phyloP scores from a whole-genome alignment of 1,284 basidiomycete genomes.

The Trichosporon sp. region DNA sequence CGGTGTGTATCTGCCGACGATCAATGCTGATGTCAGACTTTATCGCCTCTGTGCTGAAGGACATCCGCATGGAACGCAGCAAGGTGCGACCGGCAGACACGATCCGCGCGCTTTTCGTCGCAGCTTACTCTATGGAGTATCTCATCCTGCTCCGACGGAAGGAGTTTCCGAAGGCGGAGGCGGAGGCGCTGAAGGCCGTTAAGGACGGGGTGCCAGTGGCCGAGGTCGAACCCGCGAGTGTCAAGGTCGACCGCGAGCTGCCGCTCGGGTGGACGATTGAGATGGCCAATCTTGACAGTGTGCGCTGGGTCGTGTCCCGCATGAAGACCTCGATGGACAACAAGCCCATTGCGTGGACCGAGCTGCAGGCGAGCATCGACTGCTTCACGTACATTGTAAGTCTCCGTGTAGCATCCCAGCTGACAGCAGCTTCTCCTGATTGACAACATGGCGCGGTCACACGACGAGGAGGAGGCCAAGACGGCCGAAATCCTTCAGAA shows the following conservation, averaged over 20 bases:
- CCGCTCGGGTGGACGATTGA: conserved; percentile 76
- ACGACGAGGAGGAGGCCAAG: conserved; percentile 67
- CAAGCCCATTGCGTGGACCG: conserved; percentile 90
- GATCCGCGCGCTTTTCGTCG: conserved; percentile 76
- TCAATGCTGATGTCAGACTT: conserved; percentile 64
- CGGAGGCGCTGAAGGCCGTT: conserved; percentile 24
- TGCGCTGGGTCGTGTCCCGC: conserved; percentile 82
- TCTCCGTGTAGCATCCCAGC: neutral
- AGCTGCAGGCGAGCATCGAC: conserved; percentile 89
- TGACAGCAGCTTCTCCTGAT: conserved; percentile 69
- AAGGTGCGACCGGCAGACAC: conserved; percentile 90
- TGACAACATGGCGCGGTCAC: conserved; percentile 63
- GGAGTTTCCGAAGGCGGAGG: conserved; percentile 24
- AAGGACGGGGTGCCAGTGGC: conserved; percentile 25
- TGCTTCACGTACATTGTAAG: conserved; percentile 79
- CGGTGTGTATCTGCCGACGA: conserved; percentile 61
- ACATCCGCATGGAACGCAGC: conserved; percentile 84
- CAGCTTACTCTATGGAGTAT: conserved; percentile 87
- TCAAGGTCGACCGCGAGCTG: conserved; percentile 50
- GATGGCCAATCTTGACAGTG: conserved; percentile 79
- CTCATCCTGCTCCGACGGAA: conserved; percentile 64
- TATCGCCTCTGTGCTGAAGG: conserved; percentile 78
- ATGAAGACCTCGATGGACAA: conserved; percentile 86
- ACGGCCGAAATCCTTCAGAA: conserved; percentile 78
- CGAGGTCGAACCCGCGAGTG: conserved; percentile 33